Percentiles rank a stretch among this genome's conserved stretches.
These are phyloP conservation scores for Amanita rubescens DNA, from an alignment of 768 basidiomycete genomes.

Conservation along the genomic window DNA sequence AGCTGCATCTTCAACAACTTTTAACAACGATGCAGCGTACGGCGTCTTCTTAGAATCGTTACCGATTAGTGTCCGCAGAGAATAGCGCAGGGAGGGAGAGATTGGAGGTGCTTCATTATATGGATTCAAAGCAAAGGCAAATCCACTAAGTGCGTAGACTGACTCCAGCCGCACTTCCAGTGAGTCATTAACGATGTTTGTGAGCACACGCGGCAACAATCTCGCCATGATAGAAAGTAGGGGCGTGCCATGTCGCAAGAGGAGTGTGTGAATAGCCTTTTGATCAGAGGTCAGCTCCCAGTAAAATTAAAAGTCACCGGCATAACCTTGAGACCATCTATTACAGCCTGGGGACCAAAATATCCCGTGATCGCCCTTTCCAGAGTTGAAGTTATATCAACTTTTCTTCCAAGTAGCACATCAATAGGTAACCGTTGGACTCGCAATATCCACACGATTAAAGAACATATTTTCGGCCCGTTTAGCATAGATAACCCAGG, in stretches of 20 bases:
- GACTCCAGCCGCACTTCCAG: conserved; percentile 39
- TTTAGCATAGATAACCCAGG: conserved; percentile 28
- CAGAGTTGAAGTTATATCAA: conserved; percentile 28
- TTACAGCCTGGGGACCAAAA: conserved; percentile 22
- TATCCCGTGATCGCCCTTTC: conserved; percentile 26
- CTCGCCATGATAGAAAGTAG: conserved; percentile 43
- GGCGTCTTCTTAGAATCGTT: conserved; percentile 5
- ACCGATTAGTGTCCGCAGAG: conserved; percentile 22
- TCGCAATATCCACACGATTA: conserved; percentile 45
- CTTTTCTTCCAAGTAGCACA: conserved; percentile 25
- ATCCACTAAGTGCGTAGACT: conserved; percentile 48
- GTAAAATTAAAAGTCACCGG: background rate
- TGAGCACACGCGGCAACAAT: conserved; percentile 36
- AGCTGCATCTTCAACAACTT: conserved; percentile 22
- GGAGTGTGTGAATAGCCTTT: conserved; percentile 28
- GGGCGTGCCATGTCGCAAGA: conserved; percentile 33
- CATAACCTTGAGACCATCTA: conserved; percentile 27
- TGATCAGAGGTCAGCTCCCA: background rate
- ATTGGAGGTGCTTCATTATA: conserved; percentile 9
- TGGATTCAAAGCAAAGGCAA: conserved; percentile 35
- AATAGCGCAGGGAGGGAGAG: conserved; percentile 16
- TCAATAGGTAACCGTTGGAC: conserved; percentile 38
- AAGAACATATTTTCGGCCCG: conserved; percentile 35
- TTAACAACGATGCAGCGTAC: conserved; percentile 16
- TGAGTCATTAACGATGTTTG: conserved; percentile 22